Evolutionary conservation across 2,329 filamentous ascomycete species (phyloP), one percentile per base, ranked within the genome.

Genomic region (Orbilia javanica): DNA sequence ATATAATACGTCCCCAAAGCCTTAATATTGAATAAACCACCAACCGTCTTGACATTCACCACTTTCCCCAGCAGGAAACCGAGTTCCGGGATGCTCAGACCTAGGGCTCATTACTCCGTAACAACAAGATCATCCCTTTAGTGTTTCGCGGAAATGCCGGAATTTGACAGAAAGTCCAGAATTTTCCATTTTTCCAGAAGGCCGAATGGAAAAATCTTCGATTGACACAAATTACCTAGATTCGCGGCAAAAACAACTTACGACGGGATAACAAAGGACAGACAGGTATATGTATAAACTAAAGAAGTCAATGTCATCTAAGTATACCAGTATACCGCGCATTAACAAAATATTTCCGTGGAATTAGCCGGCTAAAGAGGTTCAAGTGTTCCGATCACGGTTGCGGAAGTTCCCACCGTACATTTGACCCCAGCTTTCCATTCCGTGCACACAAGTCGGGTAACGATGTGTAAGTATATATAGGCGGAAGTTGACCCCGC

Each of bases 131-230:
- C 25, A 69, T 57, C 15, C 29, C 31, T 60, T 50, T 25, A 44
- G n/a, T 60, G 60, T 77, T 46, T 77, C 50, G 65, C 53, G 66
- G 66, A 10, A 13, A 50, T 36, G 25, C 64, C 64, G 55, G 53
- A 68, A 69, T 68, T 50, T 60, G 69, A 46, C 52, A 63, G 42
- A 55, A 29, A 29, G 50, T 46, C 70, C 52, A 60, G 63, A 74
- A 67, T 52, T 46, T 75, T 77, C 65, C 46, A 66, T 70, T 72
- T 64, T 78, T 78, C 74, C 74, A 78, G 74, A 78, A 78, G 60
- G 44, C 34, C 63, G 52, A 63, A 71, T 67, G 48, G 74, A 71
- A 78, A 52, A 22, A 25, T n/a, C 20, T 10, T 53, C 39, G 27
- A 42, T 25, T 15, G 15, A 18, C 31, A 25, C 53, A 11, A 60